Base-by-base conservation (phyloP, 805 yeast genomes). In the Candida parachauliodes region DNA sequence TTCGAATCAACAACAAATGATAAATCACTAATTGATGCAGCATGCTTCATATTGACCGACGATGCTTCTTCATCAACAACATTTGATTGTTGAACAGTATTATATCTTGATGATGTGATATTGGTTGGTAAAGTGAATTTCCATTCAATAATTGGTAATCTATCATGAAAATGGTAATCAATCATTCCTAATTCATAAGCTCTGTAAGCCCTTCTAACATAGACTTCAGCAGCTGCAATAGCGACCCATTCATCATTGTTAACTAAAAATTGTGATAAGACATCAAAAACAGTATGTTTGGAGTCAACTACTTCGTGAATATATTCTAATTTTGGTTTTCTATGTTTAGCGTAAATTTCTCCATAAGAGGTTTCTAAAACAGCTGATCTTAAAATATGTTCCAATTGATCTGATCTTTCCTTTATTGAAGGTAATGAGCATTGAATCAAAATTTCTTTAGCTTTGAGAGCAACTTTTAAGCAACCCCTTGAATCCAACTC, bases 351-450 rank as follows among this genome's bases (percentile, higher is more conserved):
- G 41, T 71, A 66, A 32, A 82, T 74, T 51, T 86, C 95, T 52
- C 98, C 98, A 55, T 89, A 93, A 20, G 82, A 76, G 22, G 94
- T 77, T 51, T 85, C 88, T 51, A 89, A 85, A 34, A 93, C 98
- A 25, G 96, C 81, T 8, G 94, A 79, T 62, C 88, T 81, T 63
- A 93, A 75, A 52, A 93, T 93, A 61, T 91, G 97, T 69, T 94
- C 98, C 57, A 93, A 76, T 70, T 94, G 98, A 61, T 91, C 97
- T 22, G 95, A 83, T 70, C 98, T 81, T 67, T 93, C 99, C 62
- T 86, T 81, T 46, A 88, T 82, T 3, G 98, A 88, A 26, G 99
- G 99, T 66, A 93, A 74, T 21, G 98, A 88, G 60, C 97, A 93
- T 72, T 89, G 96, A 54, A 93, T 93, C 54, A 93, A 76, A 43